Base-by-base conservation (phyloP, 2,329 filamentous ascomycete species). In the Akanthomyces dipterigenus region DNA sequence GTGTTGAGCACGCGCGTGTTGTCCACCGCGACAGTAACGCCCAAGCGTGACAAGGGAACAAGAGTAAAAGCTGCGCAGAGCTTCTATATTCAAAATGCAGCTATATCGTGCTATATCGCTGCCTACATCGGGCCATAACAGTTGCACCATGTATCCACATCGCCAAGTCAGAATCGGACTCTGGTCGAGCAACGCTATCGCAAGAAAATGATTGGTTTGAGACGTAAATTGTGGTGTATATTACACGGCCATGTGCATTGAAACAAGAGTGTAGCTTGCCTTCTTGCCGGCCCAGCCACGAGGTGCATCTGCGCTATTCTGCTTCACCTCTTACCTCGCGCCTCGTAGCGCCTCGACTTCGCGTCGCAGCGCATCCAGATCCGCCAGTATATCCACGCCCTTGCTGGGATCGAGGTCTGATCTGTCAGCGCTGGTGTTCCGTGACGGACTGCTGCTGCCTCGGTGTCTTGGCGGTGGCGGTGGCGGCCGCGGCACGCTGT, bases 341-440 rank as follows among this genome's bases (percentile, higher is more conserved):
- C 73, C 74, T 57, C 74, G 69, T 49, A 88, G 69, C 4, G 84
- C 88, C 73, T 93, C 89, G 43, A 93, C 89, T 69, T 93, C 90
- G 69, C 82, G 82, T 73, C 91, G 89, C 64, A 93, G 73, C 24
- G 86, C 85, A 51, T 84, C 82, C 60, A 93, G 73, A 70, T 93
- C 88, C 1, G 88, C 88, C 65, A 93, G 73, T 63, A 93, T 90
- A 68, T 89, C 83, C 46, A 76, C 65, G 61, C 77, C 70, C 69
- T 77, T 70, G 66, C 74, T 70, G 20, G 67, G 11, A 57, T 68
- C 28, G 14, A 45, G 24, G 7, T 45, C 40, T 61, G 65, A 62
- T 26, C 62, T 51, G 49, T 38, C 54, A 9, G 65, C 55, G 66
- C 36, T 62, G 36, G 14, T 53, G 63, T 64, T 50, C 63, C 63